Evolutionary conservation across 371 early-diverging fungal genomes (phyloP).

Genomic region (Rhizomucor miehei): DNA sequence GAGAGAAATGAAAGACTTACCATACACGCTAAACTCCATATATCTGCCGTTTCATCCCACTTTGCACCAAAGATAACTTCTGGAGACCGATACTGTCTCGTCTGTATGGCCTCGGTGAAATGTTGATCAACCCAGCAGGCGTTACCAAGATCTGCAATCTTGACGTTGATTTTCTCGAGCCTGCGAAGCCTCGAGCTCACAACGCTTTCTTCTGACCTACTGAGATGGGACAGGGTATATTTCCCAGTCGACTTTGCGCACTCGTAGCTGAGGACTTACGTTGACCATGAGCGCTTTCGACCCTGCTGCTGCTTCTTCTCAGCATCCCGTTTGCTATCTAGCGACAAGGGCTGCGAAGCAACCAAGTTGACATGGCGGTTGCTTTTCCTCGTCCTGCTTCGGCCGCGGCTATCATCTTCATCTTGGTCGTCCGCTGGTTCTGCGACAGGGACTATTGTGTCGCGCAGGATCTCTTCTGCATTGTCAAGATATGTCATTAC

Average conservation of each 20-base stretch:
- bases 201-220: conserved; percentile 3
- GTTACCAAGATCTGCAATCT: conserved; percentile 97
- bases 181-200: conserved; percentile 5
- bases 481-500: conserved; percentile 88
- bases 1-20: too few relatives aligned
- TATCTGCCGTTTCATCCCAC: conserved; percentile 92
- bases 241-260: too few relatives aligned
- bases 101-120: conserved; percentile 96
- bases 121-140: conserved; percentile 97
- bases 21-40: conserved; percentile 98
- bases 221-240: background rate
- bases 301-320: background rate
- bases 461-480: conserved; percentile 65
- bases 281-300: conserved; percentile 3
- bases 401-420: conserved; percentile 23
- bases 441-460: background rate
- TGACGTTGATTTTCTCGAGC: conserved; percentile 61
- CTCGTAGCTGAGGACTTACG: conserved; percentile 1
- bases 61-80: conserved; percentile 95
- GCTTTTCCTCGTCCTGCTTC: conserved; percentile 26
- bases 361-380: conserved; percentile 29
- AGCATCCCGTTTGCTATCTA: conserved; percentile 6
- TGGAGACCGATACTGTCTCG: conserved; percentile 97
- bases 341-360: conserved; percentile 34
- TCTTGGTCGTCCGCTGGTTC: background rate